A percentile compares a stretch with the other conserved stretches of the same genome.
phyloP scores from a whole-genome alignment of 1,284 basidiomycete species.

The Trichosporon sp. region DNA sequence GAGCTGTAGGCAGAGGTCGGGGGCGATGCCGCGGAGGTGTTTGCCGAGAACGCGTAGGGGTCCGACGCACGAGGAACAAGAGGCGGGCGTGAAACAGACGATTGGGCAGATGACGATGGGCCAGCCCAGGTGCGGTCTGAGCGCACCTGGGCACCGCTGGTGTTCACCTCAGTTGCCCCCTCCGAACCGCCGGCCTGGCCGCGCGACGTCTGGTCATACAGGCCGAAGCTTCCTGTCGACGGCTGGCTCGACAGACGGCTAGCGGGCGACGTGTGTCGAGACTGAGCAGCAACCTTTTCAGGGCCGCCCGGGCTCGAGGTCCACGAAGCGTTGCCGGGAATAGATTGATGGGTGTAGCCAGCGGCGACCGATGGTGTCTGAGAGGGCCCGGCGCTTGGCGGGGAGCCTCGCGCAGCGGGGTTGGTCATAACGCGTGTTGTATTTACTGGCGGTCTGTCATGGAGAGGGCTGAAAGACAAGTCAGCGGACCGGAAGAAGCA shows the following conservation, averaged over 20 bases:
- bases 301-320: not conserved
- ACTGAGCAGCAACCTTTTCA: not conserved
- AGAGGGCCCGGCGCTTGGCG: slow-evolving; percentile 19
- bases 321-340: not conserved
- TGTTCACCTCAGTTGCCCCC: not conserved
- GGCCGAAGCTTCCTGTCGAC: not conserved
- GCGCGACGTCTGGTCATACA: not conserved
- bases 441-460: slow-evolving; percentile 14
- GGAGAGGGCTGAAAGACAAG: slow-evolving; percentile 5
- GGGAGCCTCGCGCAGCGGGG: slow-evolving; percentile 22
- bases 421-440: slow-evolving; percentile 15
- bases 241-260: not conserved
- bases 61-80: slow-evolving; percentile 5
- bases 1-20: not conserved
- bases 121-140: slow-evolving; percentile 2
- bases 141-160: not conserved
- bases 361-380: not conserved
- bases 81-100: slow-evolving; percentile 3
- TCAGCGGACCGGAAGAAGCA: not conserved
- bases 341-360: not conserved
- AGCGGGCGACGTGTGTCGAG: not conserved
- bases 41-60: slow-evolving; percentile 3
- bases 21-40: not conserved
- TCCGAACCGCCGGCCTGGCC: not conserved
- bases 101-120: not conserved